Conservation (phyloP, 2,329 filamentous ascomycete genomes). For the Verticillium isaacii region DNA sequence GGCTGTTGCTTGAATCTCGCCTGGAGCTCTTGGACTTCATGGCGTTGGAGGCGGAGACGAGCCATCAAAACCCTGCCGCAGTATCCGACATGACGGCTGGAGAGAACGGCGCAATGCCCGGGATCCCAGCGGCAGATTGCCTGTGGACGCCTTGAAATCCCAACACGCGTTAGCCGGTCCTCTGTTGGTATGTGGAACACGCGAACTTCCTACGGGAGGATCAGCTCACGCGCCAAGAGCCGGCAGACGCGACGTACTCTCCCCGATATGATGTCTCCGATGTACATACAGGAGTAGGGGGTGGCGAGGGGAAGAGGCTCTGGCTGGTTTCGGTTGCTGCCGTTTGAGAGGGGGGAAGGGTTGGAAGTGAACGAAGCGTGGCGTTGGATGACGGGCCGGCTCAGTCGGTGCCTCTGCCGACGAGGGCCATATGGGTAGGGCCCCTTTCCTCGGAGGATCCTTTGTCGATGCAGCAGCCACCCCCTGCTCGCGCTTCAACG, state of each 20-base stretch:
- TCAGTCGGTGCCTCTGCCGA: neutral
- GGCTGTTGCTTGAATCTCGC: neutral
- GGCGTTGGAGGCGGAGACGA: neutral
- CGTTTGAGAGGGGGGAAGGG: neutral
- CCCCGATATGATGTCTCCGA: too few species aligned
- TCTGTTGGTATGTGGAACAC: neutral
- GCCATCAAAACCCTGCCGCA: neutral
- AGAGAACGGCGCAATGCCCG: neutral
- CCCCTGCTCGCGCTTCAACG: neutral
- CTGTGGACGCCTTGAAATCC: neutral
- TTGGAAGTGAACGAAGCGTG: neutral
- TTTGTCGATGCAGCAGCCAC: neutral
- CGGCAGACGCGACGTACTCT: neutral
- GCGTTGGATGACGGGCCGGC: slow-evolving; percentile 1
- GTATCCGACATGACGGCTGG: neutral
- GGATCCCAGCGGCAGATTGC: neutral
- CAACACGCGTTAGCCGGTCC: neutral
- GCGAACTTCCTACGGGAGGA: neutral
- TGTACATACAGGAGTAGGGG: too few species aligned
- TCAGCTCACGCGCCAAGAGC: neutral
- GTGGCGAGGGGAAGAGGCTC: neutral
- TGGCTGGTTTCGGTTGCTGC: neutral
- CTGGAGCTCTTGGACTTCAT: neutral
- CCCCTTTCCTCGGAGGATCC: neutral
- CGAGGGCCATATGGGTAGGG: neutral